Base-by-base conservation (phyloP, 768 basidiomycete species). In the Daedaleopsis sinensis region DNA sequence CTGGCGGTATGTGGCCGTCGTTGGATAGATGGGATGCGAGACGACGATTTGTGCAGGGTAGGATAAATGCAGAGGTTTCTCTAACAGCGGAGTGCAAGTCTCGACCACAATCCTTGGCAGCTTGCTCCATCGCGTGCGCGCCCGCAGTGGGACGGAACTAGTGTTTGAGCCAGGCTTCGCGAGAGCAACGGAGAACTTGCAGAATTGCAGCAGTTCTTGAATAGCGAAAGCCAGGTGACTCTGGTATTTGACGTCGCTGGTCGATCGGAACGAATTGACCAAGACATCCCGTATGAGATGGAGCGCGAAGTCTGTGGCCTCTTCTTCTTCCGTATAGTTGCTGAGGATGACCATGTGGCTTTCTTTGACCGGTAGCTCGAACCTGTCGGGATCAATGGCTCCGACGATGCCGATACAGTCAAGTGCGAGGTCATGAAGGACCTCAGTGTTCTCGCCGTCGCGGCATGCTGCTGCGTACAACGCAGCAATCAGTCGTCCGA, bases 301-400 rank as follows among this genome's bases (percentile, higher is more conserved):
- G 24, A 94, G 74, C 1, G 89, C 94, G 70, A 99, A 98, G 7
- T 78, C 65, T 51, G 87, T 76, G 0, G 91, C 83, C 73, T 98
- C 96, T 15, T 78, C 78, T 52, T 90, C 86, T 65, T 96, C 90
- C 1, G 78, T 78, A 71, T 94, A 97, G 71, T 98, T 95, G 68
- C 82, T 84, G 61, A 87, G 78, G 51, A 98, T 81, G 49, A 94
- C 82, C 76, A 91, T 89, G 47, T 82, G 81, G 2, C 83, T 73
- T 63, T 90, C 87, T 39, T 74, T 76, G 35, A 80, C 71, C 1
- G 78, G 76, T 19, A 93, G 79, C 64, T 93, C 89, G 68, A 91
- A 90, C 52, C 97, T 83, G 77, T 98, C 96, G 0, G 96, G 96
- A 73, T 99, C 97, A 18, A 96, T 82, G 2, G 97, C 97, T 7